These are phyloP conservation scores for Lecanicillium sp. DNA, from an alignment of 2,329 filamentous ascomycete species.

Conservation along the genomic window DNA sequence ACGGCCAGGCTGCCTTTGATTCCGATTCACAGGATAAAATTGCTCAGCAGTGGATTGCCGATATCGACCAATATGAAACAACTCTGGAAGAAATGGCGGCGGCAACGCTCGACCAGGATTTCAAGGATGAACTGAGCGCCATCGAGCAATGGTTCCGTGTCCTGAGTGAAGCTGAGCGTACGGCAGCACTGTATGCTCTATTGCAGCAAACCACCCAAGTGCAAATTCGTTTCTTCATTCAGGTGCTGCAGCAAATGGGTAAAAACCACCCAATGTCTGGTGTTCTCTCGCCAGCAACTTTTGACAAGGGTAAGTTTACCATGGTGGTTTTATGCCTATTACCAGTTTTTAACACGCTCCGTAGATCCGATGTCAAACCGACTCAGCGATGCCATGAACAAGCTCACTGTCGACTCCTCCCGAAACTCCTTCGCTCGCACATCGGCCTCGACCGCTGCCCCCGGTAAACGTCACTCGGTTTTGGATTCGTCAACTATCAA, in stretches of 20 bases:
- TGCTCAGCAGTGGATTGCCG: slow-evolving; percentile 96
- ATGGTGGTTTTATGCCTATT: not conserved
- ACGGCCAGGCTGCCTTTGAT: slow-evolving; percentile 62
- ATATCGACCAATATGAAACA: slow-evolving; percentile 98
- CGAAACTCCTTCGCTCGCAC: slow-evolving; percentile 81
- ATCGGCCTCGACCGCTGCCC: slow-evolving; percentile 63
- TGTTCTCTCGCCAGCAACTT: slow-evolving; percentile 87
- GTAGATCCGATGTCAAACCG: slow-evolving; percentile 95
- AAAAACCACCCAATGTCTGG: slow-evolving; percentile 97
- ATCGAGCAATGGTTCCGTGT: slow-evolving; percentile 99
- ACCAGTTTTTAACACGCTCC: slow-evolving; percentile 16
- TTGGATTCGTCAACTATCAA: slow-evolving; percentile 91
- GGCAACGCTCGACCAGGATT: slow-evolving; percentile 96
- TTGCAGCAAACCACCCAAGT: slow-evolving; percentile 98
- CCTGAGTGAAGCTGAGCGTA: slow-evolving; percentile 91
- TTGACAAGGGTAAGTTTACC: slow-evolving; percentile 75
- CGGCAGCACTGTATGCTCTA: slow-evolving; percentile 88
- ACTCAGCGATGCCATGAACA: slow-evolving; percentile 93
- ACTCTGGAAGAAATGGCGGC: slow-evolving; percentile 98
- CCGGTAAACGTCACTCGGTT: slow-evolving; percentile 87
- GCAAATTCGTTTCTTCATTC: slow-evolving; percentile 98
- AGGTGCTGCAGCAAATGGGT: slow-evolving; percentile 97
- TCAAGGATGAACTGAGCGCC: slow-evolving; percentile 97
- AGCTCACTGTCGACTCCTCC: slow-evolving; percentile 80
- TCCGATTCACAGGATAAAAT: slow-evolving; percentile 83